These are phyloP conservation scores for Picochlorum costavermella DNA, from an alignment of 139 green algal genomes.

Conservation along the genomic window DNA sequence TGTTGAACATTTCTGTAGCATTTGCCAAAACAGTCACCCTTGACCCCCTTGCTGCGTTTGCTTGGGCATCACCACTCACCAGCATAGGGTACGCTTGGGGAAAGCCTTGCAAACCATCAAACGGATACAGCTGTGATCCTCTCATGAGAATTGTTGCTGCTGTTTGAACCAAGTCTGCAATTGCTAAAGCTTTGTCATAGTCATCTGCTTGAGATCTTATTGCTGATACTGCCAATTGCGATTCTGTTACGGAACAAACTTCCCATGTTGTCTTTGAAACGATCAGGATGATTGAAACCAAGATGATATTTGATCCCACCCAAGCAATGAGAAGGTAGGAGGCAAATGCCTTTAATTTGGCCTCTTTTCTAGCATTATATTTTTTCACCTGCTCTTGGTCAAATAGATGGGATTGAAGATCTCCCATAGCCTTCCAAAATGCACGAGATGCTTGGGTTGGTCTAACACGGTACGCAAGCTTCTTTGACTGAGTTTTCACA, in stretches of 20 bases:
- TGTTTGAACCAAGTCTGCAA: conserved; percentile 33
- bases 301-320: conserved; percentile 10
- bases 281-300: conserved; percentile 8
- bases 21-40: conserved; percentile 15
- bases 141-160: conserved; percentile 24
- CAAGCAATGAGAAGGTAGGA: conserved; percentile 15
- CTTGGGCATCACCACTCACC: conserved; percentile 12
- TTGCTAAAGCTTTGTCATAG: conserved; percentile 27
- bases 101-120: conserved; percentile 12
- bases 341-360: conserved; percentile 8
- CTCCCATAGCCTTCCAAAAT: conserved; percentile 14
- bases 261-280: conserved; percentile 7
- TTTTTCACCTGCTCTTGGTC: conserved; percentile 9
- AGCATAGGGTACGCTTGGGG: conserved; percentile 11
- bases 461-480: conserved; percentile 8
- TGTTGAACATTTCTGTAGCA: conserved; percentile 18
- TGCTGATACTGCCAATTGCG: conserved; percentile 12
- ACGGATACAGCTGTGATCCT: conserved; percentile 12
- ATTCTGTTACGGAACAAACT: conserved; percentile 11
- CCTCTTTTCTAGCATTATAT: conserved; percentile 12
- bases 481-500: conserved; percentile 11
- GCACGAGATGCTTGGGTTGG: conserved; percentile 4
- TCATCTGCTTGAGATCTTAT: conserved; percentile 24
- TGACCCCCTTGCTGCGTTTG: conserved; percentile 1
- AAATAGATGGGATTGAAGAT: conserved; percentile 1